Evolutionary conservation across 495 filamentous ascomycete species (phyloP).

Genomic region (Durotheca rogersii): DNA sequence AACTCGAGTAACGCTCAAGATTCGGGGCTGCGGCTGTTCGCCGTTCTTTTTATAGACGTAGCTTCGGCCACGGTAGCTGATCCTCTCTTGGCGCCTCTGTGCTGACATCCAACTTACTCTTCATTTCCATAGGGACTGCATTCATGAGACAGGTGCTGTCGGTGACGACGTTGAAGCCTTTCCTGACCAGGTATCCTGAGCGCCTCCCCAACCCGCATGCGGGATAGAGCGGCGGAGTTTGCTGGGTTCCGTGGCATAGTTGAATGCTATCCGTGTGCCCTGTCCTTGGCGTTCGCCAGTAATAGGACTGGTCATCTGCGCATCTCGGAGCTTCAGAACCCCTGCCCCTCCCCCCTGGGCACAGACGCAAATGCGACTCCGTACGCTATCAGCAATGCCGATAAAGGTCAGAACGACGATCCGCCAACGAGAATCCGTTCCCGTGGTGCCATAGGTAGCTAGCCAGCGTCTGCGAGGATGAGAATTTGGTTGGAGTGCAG

Average conservation of each 20-base stretch:
- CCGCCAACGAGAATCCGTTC: constrained; percentile 19
- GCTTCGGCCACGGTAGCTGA: not conserved
- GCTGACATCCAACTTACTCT: too few species aligned
- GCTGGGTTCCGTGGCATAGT: constrained; percentile 10
- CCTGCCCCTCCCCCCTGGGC: constrained; percentile 20
- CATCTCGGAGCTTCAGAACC: constrained; percentile 24
- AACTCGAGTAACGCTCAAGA: not conserved
- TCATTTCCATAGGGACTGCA: constrained; percentile 17
- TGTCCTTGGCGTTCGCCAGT: constrained; percentile 24
- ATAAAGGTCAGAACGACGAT: constrained; percentile 18
- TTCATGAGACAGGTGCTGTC: constrained; percentile 6
- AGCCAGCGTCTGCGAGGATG: constrained; percentile 4
- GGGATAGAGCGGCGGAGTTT: not conserved
- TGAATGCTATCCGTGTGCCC: constrained; percentile 4
- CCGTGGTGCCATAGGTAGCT: constrained; percentile 31
- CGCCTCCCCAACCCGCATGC: constrained; percentile 6
- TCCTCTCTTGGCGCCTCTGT: too few species aligned
- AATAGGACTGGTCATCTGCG: constrained; percentile 25
- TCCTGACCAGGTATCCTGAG: constrained; percentile 8
- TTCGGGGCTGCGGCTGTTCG: constrained; percentile 6
- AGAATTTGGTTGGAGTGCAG: constrained; percentile 14
- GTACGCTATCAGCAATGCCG: constrained; percentile 24
- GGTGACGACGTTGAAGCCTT: constrained; percentile 6
- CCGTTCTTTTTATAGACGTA: constrained; percentile 15
- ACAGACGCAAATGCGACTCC: constrained; percentile 25